These are phyloP conservation scores for Boechera divaricarpa DNA, from an alignment of 345 rosid genomes.

Conservation along the genomic window DNA sequence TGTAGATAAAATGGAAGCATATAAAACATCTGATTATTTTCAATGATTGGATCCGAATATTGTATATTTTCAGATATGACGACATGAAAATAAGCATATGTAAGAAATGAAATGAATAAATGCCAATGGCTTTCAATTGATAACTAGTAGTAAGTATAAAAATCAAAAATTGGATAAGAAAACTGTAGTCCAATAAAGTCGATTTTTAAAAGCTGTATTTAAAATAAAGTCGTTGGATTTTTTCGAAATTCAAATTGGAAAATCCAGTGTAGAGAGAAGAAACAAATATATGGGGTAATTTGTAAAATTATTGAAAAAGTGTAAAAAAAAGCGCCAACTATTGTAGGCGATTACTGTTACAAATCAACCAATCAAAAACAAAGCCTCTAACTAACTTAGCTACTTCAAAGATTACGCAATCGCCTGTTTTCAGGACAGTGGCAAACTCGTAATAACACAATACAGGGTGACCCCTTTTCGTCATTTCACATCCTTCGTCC, in stretches of 20 bases:
- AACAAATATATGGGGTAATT: background rate
- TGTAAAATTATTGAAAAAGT: background rate
- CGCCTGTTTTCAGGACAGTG: constrained; percentile 26
- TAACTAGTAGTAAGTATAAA: background rate
- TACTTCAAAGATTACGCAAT: constrained; percentile 29
- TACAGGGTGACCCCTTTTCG: constrained; percentile 25
- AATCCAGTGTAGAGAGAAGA: background rate
- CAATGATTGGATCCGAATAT: too few relatives aligned
- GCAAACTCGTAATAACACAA: constrained; percentile 40
- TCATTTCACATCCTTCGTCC: constrained; percentile 40
- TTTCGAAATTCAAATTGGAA: background rate
- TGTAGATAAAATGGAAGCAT: too few relatives aligned
- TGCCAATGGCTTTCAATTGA: too few relatives aligned
- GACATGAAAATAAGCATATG: background rate
- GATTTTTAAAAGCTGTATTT: background rate
- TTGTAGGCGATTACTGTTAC: constrained; percentile 29
- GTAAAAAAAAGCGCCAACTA: constrained; percentile 41
- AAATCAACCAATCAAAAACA: constrained; percentile 34
- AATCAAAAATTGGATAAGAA: too few relatives aligned
- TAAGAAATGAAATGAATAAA: too few relatives aligned
- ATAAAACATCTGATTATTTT: too few relatives aligned
- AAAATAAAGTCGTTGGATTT: background rate
- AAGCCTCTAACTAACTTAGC: constrained; percentile 19
- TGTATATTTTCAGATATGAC: background rate
- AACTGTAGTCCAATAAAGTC: background rate